These are phyloP conservation scores for Delitschia confertaspora DNA, from an alignment of 495 filamentous ascomycete genomes.

Conservation along the genomic window DNA sequence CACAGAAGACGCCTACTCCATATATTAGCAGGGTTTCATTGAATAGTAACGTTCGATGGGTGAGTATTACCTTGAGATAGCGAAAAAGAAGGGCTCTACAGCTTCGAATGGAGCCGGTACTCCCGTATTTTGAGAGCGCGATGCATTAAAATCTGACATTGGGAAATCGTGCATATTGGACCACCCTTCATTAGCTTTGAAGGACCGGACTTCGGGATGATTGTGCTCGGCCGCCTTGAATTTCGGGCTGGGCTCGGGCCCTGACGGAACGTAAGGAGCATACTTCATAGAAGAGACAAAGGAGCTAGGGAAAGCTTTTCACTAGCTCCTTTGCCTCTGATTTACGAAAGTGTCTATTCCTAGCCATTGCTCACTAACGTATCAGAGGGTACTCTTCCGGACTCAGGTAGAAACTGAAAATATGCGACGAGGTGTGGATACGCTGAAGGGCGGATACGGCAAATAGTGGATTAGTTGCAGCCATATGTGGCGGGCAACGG, in stretches of 20 bases:
- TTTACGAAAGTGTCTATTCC: too few species aligned
- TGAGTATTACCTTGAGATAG: background rate
- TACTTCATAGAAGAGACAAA: conserved; percentile 1
- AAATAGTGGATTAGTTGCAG: too few species aligned
- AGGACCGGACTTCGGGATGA: background rate
- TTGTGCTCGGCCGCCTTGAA: background rate
- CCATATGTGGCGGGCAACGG: too few species aligned
- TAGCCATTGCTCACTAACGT: too few species aligned
- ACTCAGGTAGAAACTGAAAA: too few species aligned
- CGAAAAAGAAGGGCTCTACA: background rate
- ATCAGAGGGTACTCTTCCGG: too few species aligned
- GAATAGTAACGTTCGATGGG: background rate
- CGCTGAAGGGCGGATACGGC: too few species aligned
- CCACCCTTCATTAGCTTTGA: background rate
- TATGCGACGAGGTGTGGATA: too few species aligned
- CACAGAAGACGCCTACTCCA: background rate
- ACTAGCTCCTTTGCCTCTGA: too few species aligned
- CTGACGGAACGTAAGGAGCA: conserved; percentile 1
- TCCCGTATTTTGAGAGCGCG: too few species aligned
- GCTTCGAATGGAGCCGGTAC: background rate
- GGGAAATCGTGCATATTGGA: background rate
- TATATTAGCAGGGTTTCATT: background rate
- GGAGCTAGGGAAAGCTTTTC: background rate
- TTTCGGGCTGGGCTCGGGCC: background rate
- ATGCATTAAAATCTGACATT: background rate